These are phyloP conservation scores for Fomitopsis pulvina DNA, from an alignment of 768 basidiomycete species.

Conservation along the genomic window DNA sequence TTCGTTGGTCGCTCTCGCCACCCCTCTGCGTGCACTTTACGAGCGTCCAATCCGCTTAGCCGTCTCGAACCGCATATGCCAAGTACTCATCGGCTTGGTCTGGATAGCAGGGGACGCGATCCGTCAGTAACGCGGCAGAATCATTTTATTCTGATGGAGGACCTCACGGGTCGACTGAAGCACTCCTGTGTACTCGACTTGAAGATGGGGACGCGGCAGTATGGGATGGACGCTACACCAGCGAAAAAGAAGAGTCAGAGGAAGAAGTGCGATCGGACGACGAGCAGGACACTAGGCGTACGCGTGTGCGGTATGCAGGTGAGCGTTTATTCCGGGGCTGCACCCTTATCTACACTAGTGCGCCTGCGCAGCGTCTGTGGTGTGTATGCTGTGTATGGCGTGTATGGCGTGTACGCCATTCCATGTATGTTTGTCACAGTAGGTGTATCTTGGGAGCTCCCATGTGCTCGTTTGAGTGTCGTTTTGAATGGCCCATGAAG, in stretches of 20 bases:
- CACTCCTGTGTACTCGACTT: constrained; percentile 93
- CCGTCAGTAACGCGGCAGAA: constrained; percentile 70
- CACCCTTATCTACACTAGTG: constrained; percentile 9
- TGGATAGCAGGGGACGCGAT: constrained; percentile 12
- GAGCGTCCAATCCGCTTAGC: constrained; percentile 1
- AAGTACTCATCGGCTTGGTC: constrained; percentile 7
- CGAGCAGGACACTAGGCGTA: constrained; percentile 84
- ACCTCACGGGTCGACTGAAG: constrained; percentile 88
- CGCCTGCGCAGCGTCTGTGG: too few species aligned
- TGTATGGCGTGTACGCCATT: neutral
- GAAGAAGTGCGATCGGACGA: constrained; percentile 96
- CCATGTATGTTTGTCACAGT: neutral
- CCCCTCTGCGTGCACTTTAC: constrained; percentile 2
- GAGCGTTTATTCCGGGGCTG: constrained; percentile 25
- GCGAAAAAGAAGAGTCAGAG: constrained; percentile 97
- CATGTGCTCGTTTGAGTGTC: neutral
- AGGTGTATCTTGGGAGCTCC: neutral
- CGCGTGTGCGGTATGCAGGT: constrained; percentile 99
- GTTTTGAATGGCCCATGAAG: constrained; percentile 1
- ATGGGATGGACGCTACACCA: constrained; percentile 89
- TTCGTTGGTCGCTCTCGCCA: constrained; percentile 9
- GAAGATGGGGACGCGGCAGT: constrained; percentile 99
- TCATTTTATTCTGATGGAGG: constrained; percentile 99
- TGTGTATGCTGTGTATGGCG: too few species aligned
- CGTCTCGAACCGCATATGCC: constrained; percentile 13